Conservation (phyloP, 2,329 filamentous ascomycete species). For the Neoarthrinium moseri region DNA sequence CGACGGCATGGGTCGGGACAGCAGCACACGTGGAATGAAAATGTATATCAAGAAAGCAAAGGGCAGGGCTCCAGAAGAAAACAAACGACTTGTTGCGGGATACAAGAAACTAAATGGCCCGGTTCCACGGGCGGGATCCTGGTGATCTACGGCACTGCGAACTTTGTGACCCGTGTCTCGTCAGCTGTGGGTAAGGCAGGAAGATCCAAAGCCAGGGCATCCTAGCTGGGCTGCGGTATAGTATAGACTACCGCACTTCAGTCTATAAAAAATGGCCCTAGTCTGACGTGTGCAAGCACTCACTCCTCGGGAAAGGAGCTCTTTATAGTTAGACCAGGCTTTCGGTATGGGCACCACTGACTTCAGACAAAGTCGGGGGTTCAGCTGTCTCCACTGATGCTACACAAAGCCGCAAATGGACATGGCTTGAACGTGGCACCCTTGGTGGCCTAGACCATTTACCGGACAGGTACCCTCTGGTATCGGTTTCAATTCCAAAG, state of each 20-base stretch:
- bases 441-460: too few relatives aligned
- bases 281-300: too few relatives aligned
- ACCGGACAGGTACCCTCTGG: too few relatives aligned
- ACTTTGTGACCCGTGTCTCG: constrained; percentile 1
- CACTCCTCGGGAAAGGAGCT: too few relatives aligned
- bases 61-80: background rate
- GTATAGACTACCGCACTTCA: background rate
- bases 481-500: too few relatives aligned
- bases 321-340: too few relatives aligned
- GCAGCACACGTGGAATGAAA: background rate
- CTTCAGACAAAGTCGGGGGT: too few relatives aligned
- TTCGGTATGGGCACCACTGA: too few relatives aligned
- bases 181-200: background rate
- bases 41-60: background rate
- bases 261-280: constrained; percentile 7
- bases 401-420: too few relatives aligned
- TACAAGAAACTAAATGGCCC: background rate
- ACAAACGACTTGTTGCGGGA: background rate
- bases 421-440: too few relatives aligned
- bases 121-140: background rate
- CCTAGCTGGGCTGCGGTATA: background rate
- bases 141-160: constrained; percentile 1
- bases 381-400: too few relatives aligned
- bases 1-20: constrained; percentile 1
- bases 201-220: background rate